These are phyloP conservation scores for Arthrinium puccinioides DNA, from an alignment of 2,329 filamentous ascomycete species.

Conservation along the genomic window DNA sequence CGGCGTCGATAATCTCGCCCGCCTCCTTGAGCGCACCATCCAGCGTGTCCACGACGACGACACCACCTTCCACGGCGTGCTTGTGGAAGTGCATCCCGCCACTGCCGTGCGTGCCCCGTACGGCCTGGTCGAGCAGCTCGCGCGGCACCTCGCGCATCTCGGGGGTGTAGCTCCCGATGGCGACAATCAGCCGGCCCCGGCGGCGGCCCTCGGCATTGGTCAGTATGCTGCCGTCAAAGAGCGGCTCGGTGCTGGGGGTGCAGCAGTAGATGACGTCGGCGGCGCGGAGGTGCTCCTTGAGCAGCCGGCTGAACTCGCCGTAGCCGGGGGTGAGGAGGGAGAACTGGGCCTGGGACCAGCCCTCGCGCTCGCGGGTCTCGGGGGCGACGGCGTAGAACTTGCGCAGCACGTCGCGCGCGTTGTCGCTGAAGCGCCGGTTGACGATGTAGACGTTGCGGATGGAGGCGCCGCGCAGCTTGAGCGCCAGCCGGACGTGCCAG, in stretches of 20 bases:
- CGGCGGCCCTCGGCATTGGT: constrained; percentile 63
- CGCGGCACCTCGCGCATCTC: constrained; percentile 79
- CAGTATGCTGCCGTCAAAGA: constrained; percentile 69
- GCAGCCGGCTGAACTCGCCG: constrained; percentile 56
- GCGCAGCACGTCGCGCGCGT: constrained; percentile 43
- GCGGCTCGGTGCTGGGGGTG: constrained; percentile 64
- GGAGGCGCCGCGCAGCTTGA: constrained; percentile 63
- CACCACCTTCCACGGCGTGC: constrained; percentile 56
- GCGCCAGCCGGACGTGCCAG: constrained; percentile 83
- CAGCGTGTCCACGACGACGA: constrained; percentile 67
- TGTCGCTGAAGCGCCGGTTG: constrained; percentile 62
- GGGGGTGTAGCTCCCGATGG: constrained; percentile 61
- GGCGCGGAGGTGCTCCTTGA: constrained; percentile 63
- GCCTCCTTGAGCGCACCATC: constrained; percentile 76
- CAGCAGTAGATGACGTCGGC: constrained; percentile 85
- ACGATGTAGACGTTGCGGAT: constrained; percentile 78
- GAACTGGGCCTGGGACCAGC: constrained; percentile 61
- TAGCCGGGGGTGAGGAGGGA: constrained; percentile 62
- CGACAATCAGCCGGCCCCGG: constrained; percentile 65
- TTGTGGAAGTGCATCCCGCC: constrained; percentile 57
- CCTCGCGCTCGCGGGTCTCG: constrained; percentile 45
- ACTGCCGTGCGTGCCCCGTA: constrained; percentile 32
- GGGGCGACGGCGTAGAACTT: constrained; percentile 36
- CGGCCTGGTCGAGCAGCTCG: constrained; percentile 62
- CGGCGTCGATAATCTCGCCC: constrained; percentile 78